Evolutionary conservation across 768 basidiomycete species (phyloP).

Genomic region (Serendipita indica): DNA sequence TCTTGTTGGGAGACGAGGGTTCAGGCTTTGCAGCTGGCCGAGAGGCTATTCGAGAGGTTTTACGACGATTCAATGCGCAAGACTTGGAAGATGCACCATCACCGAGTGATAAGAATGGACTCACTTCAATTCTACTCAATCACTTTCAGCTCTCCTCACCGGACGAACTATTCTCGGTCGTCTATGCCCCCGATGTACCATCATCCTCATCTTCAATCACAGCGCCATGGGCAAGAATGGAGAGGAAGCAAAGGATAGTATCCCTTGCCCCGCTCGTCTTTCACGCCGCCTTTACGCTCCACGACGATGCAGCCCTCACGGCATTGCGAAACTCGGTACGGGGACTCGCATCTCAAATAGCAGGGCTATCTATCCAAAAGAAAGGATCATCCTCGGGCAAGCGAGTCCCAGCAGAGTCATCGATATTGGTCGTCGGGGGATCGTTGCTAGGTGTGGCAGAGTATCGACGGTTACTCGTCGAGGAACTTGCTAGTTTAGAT

Average conservation of each 20-base stretch:
- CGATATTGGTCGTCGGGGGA: constrained; percentile 66
- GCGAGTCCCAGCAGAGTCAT: constrained; percentile 12
- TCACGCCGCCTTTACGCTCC: constrained; percentile 42
- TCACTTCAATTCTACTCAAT: constrained; percentile 8
- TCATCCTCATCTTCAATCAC: constrained; percentile 17
- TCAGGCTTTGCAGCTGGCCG: constrained; percentile 69
- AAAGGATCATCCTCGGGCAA: background rate
- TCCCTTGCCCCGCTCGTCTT: constrained; percentile 67
- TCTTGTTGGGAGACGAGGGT: constrained; percentile 75
- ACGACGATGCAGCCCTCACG: background rate
- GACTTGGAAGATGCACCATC: background rate
- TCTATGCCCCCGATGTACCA: constrained; percentile 48
- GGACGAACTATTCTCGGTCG: constrained; percentile 47
- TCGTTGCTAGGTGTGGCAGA: constrained; percentile 48
- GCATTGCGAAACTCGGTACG: constrained; percentile 29
- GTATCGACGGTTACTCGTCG: constrained; percentile 43
- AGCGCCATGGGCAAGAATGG: constrained; percentile 17
- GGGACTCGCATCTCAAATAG: constrained; percentile 43
- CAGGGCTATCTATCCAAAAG: background rate
- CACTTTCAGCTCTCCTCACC: constrained; percentile 41
- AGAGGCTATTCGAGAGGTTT: constrained; percentile 53
- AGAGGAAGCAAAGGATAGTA: constrained; percentile 61
- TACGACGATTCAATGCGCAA: constrained; percentile 12
- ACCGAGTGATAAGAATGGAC: background rate
- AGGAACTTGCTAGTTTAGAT: constrained; percentile 39